Evolutionary conservation across 352 stramenopile species (phyloP).

Genomic region (Phytophthora nicotianae): DNA sequence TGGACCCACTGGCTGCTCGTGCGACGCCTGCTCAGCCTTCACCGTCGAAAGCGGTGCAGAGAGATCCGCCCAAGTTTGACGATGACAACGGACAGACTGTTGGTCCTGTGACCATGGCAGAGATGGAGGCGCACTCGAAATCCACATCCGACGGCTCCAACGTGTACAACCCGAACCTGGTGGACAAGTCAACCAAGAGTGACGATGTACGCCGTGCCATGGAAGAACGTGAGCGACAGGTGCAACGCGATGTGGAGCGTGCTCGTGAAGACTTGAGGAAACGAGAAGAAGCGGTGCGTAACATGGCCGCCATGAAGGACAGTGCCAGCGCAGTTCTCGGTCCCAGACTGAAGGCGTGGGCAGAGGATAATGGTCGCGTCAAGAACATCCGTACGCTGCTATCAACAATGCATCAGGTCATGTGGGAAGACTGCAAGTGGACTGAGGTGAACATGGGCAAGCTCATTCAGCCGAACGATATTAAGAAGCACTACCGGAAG

Average conservation of each 20-base stretch:
- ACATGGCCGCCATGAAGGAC: constrained; percentile 76
- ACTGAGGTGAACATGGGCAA: constrained; percentile 91
- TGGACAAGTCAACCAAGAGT: constrained; percentile 86
- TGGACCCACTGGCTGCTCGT: constrained; percentile 66
- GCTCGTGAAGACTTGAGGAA: constrained; percentile 74
- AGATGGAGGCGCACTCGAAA: constrained; percentile 74
- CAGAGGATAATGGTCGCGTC: constrained; percentile 84
- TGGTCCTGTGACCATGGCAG: constrained; percentile 79
- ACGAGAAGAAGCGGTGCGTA: constrained; percentile 62
- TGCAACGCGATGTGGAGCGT: constrained; percentile 73
- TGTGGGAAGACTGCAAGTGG: constrained; percentile 92
- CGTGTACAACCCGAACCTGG: constrained; percentile 85
- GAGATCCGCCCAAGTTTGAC: constrained; percentile 72
- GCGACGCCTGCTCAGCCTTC: constrained; percentile 26
- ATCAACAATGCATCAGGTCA: constrained; percentile 91
- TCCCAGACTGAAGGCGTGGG: constrained; percentile 80
- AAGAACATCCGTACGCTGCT: constrained; percentile 93
- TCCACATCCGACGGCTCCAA: constrained; percentile 81
- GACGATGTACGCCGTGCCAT: constrained; percentile 80
- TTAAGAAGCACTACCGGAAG: constrained; percentile 93
- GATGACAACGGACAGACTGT: constrained; percentile 83
- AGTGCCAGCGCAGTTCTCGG: constrained; percentile 57
- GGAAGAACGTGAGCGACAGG: constrained; percentile 78
- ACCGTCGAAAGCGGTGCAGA: constrained; percentile 27
- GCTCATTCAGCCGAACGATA: constrained; percentile 87